These are phyloP conservation scores for Suillus decipiens DNA, from an alignment of 768 basidiomycete species.

Conservation along the genomic window DNA sequence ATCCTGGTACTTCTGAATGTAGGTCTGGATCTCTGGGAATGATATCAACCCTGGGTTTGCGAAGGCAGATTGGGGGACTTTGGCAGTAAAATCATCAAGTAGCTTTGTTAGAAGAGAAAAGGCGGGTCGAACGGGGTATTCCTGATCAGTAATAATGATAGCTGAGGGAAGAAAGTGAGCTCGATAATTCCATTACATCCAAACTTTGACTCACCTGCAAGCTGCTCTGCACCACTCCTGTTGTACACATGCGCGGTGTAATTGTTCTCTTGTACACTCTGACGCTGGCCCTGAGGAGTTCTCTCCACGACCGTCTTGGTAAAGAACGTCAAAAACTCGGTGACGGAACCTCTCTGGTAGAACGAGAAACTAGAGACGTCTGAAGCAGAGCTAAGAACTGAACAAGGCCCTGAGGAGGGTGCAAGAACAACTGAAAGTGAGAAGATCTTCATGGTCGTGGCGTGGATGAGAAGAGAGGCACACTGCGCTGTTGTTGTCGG, in stretches of 20 bases:
- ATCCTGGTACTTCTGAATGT: constrained; percentile 93
- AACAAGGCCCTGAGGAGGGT: constrained; percentile 62
- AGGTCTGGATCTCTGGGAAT: constrained; percentile 75
- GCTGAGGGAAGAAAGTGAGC: constrained; percentile 44
- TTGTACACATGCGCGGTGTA: constrained; percentile 95
- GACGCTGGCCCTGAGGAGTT: constrained; percentile 84
- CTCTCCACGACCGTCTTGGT: constrained; percentile 90
- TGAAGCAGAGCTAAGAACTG: constrained; percentile 63
- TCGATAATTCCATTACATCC: constrained; percentile 2
- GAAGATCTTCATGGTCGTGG: constrained; percentile 77
- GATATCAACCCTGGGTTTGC: constrained; percentile 65
- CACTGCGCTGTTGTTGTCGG: background rate
- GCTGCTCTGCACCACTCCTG: constrained; percentile 79
- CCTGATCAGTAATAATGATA: constrained; percentile 91
- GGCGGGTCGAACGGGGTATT: constrained; percentile 95
- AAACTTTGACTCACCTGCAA: constrained; percentile 62
- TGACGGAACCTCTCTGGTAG: constrained; percentile 85
- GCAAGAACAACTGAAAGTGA: constrained; percentile 75
- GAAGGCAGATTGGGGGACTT: constrained; percentile 74
- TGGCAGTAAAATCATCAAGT: constrained; percentile 86
- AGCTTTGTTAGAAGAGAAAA: constrained; percentile 94
- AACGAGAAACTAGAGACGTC: constrained; percentile 93
- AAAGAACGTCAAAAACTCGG: constrained; percentile 94
- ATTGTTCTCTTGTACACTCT: constrained; percentile 91
- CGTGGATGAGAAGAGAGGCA: constrained; percentile 11